phyloP scores from a whole-genome alignment of 2,329 filamentous ascomycete species.

The Dothideomycetes sp. region DNA sequence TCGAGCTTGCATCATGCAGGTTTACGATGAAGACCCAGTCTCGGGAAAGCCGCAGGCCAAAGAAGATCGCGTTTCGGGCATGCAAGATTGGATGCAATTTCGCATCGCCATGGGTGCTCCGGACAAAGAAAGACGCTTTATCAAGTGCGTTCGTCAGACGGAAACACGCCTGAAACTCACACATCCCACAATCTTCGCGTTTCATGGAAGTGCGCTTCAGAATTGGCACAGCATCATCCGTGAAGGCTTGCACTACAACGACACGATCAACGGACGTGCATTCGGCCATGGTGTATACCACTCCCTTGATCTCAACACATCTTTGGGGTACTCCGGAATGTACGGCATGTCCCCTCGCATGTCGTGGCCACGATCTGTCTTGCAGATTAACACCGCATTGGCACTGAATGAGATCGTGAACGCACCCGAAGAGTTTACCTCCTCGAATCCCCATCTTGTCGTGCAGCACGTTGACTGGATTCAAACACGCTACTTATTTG shows the following conservation, averaged over 20 bases:
- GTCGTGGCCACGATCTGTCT: constrained; percentile 55
- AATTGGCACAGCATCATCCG: constrained; percentile 92
- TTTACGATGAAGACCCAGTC: constrained; percentile 34
- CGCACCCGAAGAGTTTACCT: constrained; percentile 49
- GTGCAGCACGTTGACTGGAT: constrained; percentile 74
- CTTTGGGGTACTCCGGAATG: constrained; percentile 37
- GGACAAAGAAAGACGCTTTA: constrained; percentile 72
- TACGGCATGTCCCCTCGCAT: background rate
- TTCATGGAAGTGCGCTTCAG: constrained; percentile 64
- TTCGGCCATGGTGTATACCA: constrained; percentile 78
- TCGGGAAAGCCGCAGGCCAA: constrained; percentile 1
- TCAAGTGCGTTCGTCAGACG: constrained; percentile 46
- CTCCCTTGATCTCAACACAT: constrained; percentile 47
- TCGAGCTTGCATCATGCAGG: constrained; percentile 71
- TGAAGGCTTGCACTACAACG: constrained; percentile 64
- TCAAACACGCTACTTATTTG: constrained; percentile 76
- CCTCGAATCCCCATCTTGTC: constrained; percentile 52
- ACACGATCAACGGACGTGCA: constrained; percentile 52
- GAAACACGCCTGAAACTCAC: constrained; percentile 27
- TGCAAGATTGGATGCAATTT: constrained; percentile 66
- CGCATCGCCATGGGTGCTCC: constrained; percentile 79
- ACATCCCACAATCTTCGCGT: constrained; percentile 69
- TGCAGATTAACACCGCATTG: constrained; percentile 50
- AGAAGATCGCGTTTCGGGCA: constrained; percentile 44
- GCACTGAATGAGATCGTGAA: constrained; percentile 84